Percentiles rank a stretch among this genome's conserved stretches.
phyloP scores from a whole-genome alignment of 1,284 basidiomycete genomes.

The Rugosomyces carneus region DNA sequence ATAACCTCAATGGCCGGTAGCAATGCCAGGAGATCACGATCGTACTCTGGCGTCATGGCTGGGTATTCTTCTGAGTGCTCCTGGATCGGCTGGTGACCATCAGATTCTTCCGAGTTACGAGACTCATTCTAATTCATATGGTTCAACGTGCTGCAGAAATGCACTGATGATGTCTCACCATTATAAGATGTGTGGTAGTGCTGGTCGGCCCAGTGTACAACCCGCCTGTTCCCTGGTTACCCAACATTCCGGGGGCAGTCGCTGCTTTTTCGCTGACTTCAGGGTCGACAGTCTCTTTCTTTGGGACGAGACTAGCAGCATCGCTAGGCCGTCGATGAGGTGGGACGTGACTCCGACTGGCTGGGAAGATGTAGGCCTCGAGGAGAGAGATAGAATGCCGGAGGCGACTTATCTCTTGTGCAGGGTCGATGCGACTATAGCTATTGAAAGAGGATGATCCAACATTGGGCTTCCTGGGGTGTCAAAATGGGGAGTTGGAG shows the following conservation, averaged over 20 bases:
- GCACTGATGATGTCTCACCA: conserved; percentile 32
- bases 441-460: conserved; percentile 24
- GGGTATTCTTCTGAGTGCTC: conserved; percentile 40
- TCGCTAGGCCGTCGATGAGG: conserved; percentile 31
- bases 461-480: conserved; percentile 9
- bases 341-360: conserved; percentile 34
- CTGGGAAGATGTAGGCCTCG: conserved; percentile 59
- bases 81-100: conserved; percentile 42
- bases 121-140: conserved; percentile 32
- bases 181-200: conserved; percentile 57
- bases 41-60: conserved; percentile 50
- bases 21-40: conserved; percentile 60
- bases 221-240: conserved; percentile 55
- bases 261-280: conserved; percentile 41
- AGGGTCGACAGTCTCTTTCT: conserved; percentile 47
- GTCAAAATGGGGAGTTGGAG: conserved; percentile 9
- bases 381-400: conserved; percentile 68
- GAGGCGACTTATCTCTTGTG: conserved; percentile 64
- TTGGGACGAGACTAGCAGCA: conserved; percentile 33
- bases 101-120: conserved; percentile 46
- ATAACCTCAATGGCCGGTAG: conserved; percentile 61
- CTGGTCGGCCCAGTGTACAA: conserved; percentile 71
- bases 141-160: conserved; percentile 8
- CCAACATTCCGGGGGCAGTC: conserved; percentile 57
- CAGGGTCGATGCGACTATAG: conserved; percentile 58